phyloP scores from a whole-genome alignment of 1,284 basidiomycete genomes.

The Trametes versicolor region DNA sequence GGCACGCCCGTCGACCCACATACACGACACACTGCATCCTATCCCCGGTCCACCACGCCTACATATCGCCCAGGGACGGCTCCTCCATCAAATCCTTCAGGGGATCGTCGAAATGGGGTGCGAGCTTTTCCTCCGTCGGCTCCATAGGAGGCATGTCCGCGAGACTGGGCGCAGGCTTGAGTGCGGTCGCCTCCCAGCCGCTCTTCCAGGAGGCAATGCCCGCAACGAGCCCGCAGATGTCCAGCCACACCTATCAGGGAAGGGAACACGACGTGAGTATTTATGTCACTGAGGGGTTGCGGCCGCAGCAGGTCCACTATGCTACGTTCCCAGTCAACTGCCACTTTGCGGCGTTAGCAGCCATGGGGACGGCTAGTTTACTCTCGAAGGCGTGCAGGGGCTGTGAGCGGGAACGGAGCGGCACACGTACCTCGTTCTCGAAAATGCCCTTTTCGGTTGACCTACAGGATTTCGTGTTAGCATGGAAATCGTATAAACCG shows the following conservation, averaged over 20 bases:
- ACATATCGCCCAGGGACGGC: slow-evolving; percentile 34
- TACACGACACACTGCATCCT: not conserved
- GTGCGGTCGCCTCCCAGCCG: slow-evolving; percentile 79
- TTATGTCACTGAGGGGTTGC: not conserved
- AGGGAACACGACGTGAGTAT: slow-evolving; percentile 8
- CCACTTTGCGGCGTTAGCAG: slow-evolving; percentile 1
- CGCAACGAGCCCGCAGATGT: slow-evolving; percentile 69
- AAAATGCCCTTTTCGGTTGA: slow-evolving; percentile 74
- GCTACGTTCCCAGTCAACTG: not conserved
- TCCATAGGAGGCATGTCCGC: slow-evolving; percentile 18
- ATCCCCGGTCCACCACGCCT: not conserved
- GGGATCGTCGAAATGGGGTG: slow-evolving; percentile 30
- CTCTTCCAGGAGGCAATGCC: slow-evolving; percentile 73
- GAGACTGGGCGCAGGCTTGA: slow-evolving; percentile 45
- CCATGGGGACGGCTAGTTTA: not conserved
- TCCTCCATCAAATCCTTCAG: slow-evolving; percentile 34
- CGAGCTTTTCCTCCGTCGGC: slow-evolving; percentile 31
- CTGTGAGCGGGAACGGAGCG: not conserved
- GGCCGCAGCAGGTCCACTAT: not conserved
- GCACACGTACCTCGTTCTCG: slow-evolving; percentile 61
- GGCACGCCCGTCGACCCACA: not conserved
- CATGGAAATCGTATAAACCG: not conserved
- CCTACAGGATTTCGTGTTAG: slow-evolving; percentile 51
- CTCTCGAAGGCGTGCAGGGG: not conserved
- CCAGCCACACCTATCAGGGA: slow-evolving; percentile 63